Percentiles rank a stretch among this genome's conserved stretches.
Evolutionary conservation across 805 yeast genomes (phyloP).

Genomic region (Saccharomycopsis sp.): DNA sequence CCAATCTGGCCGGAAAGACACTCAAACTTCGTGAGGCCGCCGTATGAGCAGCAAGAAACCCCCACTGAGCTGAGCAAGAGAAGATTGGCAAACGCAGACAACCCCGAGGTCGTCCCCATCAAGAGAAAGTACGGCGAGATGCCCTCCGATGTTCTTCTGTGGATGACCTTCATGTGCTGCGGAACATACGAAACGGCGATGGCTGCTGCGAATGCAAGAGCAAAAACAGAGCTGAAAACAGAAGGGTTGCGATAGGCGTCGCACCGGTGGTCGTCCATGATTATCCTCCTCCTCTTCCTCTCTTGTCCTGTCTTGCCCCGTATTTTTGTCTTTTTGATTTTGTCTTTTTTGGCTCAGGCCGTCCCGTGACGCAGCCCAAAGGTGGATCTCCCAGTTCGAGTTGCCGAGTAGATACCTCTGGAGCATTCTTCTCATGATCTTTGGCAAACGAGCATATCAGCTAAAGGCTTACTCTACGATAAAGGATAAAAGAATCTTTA

Average conservation of each 20-base stretch:
- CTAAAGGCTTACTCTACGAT: too few relatives aligned
- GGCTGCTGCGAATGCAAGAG: conserved; percentile 51
- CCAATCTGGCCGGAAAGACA: conserved; percentile 62
- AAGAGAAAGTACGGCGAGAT: conserved; percentile 63
- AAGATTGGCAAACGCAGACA: conserved; percentile 59
- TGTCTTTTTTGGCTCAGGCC: too few relatives aligned
- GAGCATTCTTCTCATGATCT: too few relatives aligned
- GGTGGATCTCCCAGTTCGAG: too few relatives aligned
- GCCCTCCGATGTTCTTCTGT: conserved; percentile 64
- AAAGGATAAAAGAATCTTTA: too few relatives aligned
- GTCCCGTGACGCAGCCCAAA: too few relatives aligned
- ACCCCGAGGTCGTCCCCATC: conserved; percentile 62
- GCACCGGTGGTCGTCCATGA: too few relatives aligned
- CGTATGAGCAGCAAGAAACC: conserved; percentile 46
- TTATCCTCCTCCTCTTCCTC: too few relatives aligned
- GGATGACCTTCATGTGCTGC: conserved; percentile 54
- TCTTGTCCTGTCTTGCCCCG: too few relatives aligned
- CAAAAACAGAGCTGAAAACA: conserved; percentile 36
- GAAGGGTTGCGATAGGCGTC: conserved; percentile 42
- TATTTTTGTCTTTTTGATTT: too few relatives aligned
- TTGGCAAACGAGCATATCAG: too few relatives aligned
- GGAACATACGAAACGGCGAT: conserved; percentile 67
- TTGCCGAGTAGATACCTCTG: too few relatives aligned
- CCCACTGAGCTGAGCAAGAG: conserved; percentile 53
- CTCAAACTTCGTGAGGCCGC: conserved; percentile 38